phyloP scores from a whole-genome alignment of 192 early-diverging fungal species.

The Coemansia asiatica region DNA sequence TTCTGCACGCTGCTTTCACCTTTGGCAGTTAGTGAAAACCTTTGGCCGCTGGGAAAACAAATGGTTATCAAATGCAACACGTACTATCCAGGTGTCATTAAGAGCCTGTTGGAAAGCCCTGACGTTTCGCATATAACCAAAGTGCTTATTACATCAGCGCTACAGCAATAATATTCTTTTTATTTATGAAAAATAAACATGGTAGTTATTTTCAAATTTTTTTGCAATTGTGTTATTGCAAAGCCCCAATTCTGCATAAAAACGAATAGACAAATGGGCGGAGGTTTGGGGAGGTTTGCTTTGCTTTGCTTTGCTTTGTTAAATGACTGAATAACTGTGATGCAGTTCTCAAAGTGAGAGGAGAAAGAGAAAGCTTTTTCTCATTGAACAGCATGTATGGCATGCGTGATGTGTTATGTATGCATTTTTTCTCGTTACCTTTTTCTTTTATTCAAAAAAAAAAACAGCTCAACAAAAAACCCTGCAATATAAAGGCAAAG shows the following conservation, averaged over 20 bases:
- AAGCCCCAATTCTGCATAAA: not conserved
- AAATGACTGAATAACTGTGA: not conserved
- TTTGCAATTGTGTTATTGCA: not conserved
- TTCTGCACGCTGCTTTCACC: conserved; percentile 43
- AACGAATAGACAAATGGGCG: not conserved
- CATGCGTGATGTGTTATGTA: not conserved
- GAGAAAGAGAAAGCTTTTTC: not conserved
- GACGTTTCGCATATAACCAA: conserved; percentile 14
- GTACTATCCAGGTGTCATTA: conserved; percentile 28
- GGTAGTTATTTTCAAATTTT: not conserved
- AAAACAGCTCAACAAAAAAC: not conserved
- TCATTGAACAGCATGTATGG: not conserved
- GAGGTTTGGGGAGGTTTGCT: too few relatives aligned
- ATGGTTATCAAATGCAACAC: conserved; percentile 35
- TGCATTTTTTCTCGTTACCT: not conserved
- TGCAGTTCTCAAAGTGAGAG: not conserved
- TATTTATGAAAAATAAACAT: not conserved
- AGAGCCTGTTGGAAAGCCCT: conserved; percentile 16
- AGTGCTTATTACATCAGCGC: conserved; percentile 24
- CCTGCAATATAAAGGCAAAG: conserved; percentile 2
- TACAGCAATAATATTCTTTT: conserved; percentile 15
- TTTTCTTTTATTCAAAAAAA: not conserved
- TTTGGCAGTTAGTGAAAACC: conserved; percentile 25
- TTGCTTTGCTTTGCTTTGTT: not conserved
- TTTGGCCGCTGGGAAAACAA: conserved; percentile 49